Base-by-base conservation (phyloP, 345 rosid genomes). In the Citrus maxima region DNA sequence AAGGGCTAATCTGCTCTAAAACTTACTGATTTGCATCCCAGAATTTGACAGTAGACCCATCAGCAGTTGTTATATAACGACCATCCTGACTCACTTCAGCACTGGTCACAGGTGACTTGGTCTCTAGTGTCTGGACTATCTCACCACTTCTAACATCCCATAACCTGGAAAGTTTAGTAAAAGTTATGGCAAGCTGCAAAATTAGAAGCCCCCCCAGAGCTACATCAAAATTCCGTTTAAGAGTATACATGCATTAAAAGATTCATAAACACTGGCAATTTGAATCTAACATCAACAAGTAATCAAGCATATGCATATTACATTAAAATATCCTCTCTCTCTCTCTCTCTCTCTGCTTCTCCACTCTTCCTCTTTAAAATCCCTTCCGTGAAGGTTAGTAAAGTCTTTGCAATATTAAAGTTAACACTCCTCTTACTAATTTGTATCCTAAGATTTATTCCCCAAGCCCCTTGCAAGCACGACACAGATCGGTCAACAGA, bases 21-120 rank as follows among this genome's bases (percentile, higher is more conserved):
- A 78, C 88, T 79, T 79, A 86, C 88, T 86, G 87, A 66, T 86
- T 86, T 62, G 88, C 88, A 82, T 86, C 88, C 88, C 88, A 86
- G 61, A 86, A 86, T 78, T 79, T 83, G 66, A 86, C 85, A 6
- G 81, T 81, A 2, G 86, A 81, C 30, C 85, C 88, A 55, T 86
- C 88, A 66, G 86, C 88, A 38, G 86, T 86, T 35, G 88, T 86
- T 22, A 86, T 86, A 74, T 80, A 86, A 5, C 87, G 88, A 56
- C 87, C 87, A 80, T 86, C 88, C 74, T 78, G 88, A 76, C 88
- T 84, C 70, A 86, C 88, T 78, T 86, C 88, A 71, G 88, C 84
- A 75, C 88, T 84, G n/a, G 88, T 86, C 62, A 86, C 87, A 56
- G 88, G 59, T 75, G 87, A 86, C 73, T 78, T 86, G 28, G 88